Conservation (phyloP, 163 green algal genomes). For the Prototheca wickerhamii region DNA sequence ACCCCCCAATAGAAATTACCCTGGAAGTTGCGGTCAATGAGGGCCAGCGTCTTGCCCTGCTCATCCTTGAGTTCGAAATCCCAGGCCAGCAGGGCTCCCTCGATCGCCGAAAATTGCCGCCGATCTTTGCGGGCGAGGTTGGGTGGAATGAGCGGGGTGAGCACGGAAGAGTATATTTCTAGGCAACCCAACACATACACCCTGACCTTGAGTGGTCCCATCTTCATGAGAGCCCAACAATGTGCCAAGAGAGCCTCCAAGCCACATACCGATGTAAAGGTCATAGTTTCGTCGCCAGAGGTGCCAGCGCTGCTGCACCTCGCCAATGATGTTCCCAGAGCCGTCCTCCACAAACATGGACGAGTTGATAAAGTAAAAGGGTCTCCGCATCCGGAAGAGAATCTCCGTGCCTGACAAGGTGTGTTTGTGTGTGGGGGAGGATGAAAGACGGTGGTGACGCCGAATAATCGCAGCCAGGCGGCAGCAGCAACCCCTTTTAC, state of each 20-base stretch:
- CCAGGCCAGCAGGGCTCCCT: conserved; percentile 72
- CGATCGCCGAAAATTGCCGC: conserved; percentile 67
- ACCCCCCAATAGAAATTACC: background rate
- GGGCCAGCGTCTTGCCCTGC: conserved; percentile 49
- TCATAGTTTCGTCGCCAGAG: conserved; percentile 71
- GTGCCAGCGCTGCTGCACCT: conserved; percentile 78
- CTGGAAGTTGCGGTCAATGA: conserved; percentile 76
- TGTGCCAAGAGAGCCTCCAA: background rate
- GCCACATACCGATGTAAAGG: conserved; percentile 53
- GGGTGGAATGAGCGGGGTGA: background rate
- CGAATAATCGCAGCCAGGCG: background rate
- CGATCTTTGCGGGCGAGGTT: conserved; percentile 13
- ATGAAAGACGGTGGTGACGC: background rate
- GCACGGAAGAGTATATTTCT: background rate
- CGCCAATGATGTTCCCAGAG: conserved; percentile 40
- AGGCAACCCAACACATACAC: background rate
- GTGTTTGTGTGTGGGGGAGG: background rate
- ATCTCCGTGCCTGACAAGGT: conserved; percentile 42
- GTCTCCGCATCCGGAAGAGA: conserved; percentile 63
- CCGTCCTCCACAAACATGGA: conserved; percentile 73
- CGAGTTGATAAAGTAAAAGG: conserved; percentile 71
- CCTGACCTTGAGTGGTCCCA: background rate
- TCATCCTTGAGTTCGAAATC: conserved; percentile 79
- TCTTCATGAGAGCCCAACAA: too few relatives aligned
- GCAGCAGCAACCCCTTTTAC: background rate